Conservation (phyloP, 257 asterid genomes). For the Haberlea rhodopensis region DNA sequence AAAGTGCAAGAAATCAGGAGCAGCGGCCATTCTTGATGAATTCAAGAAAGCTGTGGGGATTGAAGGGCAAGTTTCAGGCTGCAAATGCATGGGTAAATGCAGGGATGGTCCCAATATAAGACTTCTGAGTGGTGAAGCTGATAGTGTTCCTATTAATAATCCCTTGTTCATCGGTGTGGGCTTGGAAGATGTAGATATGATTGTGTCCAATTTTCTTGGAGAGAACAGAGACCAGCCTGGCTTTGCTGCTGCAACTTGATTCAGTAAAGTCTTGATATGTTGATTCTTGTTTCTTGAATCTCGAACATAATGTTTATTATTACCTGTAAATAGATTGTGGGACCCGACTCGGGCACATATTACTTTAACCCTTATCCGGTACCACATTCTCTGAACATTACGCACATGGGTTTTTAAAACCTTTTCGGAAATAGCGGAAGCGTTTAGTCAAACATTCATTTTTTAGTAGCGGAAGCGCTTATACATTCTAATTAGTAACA, state of each 20-base stretch:
- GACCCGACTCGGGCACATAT: no score
- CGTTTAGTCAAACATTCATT: no score
- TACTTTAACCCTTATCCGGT: no score
- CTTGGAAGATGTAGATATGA: constrained; percentile 63
- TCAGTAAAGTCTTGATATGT: not conserved
- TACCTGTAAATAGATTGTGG: not conserved
- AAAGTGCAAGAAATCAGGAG: constrained; percentile 80
- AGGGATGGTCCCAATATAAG: constrained; percentile 65
- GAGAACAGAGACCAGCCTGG: constrained; percentile 30
- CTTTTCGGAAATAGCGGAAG: no score
- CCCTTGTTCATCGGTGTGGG: constrained; percentile 63
- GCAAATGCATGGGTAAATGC: constrained; percentile 95
- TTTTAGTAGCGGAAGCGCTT: no score
- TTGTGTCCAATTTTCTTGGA: constrained; percentile 50
- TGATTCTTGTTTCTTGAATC: not conserved
- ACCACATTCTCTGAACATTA: no score
- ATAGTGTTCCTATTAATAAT: constrained; percentile 11
- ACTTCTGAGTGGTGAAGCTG: constrained; percentile 33
- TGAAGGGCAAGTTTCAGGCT: constrained; percentile 62
- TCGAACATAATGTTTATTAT: constrained; percentile 53
- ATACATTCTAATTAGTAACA: no score
- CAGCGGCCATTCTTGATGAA: constrained; percentile 46
- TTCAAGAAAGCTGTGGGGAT: constrained; percentile 50
- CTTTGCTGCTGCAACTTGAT: constrained; percentile 33
- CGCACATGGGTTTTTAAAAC: no score